Conservation (phyloP, 2,329 filamentous ascomycete species). For the Diatrype stigma region DNA sequence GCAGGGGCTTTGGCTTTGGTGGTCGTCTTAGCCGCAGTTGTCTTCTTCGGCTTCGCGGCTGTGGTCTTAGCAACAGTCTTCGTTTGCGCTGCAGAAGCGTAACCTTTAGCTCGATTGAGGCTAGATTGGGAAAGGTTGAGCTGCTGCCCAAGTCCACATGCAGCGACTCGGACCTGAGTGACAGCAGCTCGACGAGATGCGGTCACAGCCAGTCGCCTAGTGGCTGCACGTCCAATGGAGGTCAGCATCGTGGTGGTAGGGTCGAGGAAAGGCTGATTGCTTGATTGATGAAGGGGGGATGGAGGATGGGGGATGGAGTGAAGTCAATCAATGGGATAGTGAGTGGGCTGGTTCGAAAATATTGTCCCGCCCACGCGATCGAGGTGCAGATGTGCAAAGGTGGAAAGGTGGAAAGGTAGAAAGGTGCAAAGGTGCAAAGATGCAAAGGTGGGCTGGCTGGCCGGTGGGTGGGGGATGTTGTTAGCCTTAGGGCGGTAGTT, state of each 20-base stretch:
- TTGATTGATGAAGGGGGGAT: too few relatives aligned
- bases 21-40: constrained; percentile 18
- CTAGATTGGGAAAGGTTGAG: constrained; percentile 1
- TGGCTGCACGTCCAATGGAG: constrained; percentile 35
- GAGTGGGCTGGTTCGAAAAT: background rate
- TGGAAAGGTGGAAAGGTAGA: too few relatives aligned
- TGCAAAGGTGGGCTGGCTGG: too few relatives aligned
- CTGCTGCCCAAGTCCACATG: constrained; percentile 2
- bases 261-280: too few relatives aligned
- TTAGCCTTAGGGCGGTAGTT: too few relatives aligned
- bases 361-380: background rate
- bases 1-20: constrained; percentile 4
- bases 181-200: constrained; percentile 12
- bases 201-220: constrained; percentile 27
- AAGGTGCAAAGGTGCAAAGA: too few relatives aligned
- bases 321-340: constrained; percentile 1
- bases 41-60: constrained; percentile 20
- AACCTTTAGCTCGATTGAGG: constrained; percentile 3
- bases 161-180: constrained; percentile 10
- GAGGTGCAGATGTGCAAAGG: background rate
- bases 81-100: constrained; percentile 11
- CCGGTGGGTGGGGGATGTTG: too few relatives aligned
- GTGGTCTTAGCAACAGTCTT: constrained; percentile 13
- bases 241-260: constrained; percentile 36
- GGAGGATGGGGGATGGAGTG: constrained; percentile 7